Base-by-base conservation (phyloP, 2,329 filamentous ascomycete genomes). In the Ampelomyces quisqualis region DNA sequence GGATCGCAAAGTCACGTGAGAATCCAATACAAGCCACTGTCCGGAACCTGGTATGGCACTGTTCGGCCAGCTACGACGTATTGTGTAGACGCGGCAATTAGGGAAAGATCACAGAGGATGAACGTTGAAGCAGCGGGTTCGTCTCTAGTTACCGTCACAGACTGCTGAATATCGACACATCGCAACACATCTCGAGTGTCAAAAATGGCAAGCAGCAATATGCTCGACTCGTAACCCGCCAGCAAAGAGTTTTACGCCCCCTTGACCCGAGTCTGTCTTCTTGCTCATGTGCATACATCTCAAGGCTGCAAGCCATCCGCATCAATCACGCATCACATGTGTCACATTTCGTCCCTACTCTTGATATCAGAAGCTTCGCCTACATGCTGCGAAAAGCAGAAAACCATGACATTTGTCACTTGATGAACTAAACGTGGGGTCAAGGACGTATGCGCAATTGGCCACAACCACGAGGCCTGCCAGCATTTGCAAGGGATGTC, bases 381-480 rank as follows among this genome's bases (percentile, higher is more conserved):
- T 11, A 28, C 26, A 28, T 34, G 14, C 9, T 38, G 15, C 26
- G 10, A 38, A 11, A 14, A 17, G 7, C 31, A 36, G 20, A 28
- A 34, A 22, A 26, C 14, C 5, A 20, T 9, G 11, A 18, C 9
- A 18, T 26, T 26, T 13, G 18, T 19, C 35, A 31, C 17, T 23
- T 8, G n/a, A 13, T 14, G 18, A n/a, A 15, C 13, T 22, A 34
- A 31, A 37, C 29, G 20, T 31, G 34, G 28, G 24, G 29, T 23
- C 3, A 21, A 22, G 5, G 8, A 31, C 5, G 17, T 15, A 18
- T 26, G 10, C 10, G 18, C 11, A 3, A 14, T 11, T 27, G 39
- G 44, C 44, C 38, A 45, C 32, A 40, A 33, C 38, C 47, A 45
- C 38, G 43, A 38, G 41, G 44, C 33, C 23, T 20, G n/a, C 28